Evolutionary conservation across 305 asterid genomes (phyloP).

Genomic region (Fraxinus velutina): DNA sequence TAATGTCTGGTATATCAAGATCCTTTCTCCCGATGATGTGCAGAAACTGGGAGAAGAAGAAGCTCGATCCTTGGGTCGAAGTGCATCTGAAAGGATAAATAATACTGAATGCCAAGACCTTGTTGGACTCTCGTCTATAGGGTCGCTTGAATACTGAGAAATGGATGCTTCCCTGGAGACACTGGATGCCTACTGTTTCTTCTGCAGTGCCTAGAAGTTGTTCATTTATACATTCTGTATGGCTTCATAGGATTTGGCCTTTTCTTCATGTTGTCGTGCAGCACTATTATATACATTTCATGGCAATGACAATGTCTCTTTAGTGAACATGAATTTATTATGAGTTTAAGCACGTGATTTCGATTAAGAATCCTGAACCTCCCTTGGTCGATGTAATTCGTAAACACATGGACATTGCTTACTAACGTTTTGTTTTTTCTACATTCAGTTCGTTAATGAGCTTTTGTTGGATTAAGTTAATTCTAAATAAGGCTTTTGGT

Average conservation of each 20-base stretch:
- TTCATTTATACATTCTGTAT: background rate
- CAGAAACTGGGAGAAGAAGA: conserved; percentile 73
- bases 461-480: background rate
- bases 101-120: conserved; percentile 40
- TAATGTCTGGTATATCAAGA: conserved; percentile 93
- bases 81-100: conserved; percentile 44
- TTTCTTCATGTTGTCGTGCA: background rate
- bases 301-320: background rate
- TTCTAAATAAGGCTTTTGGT: background rate
- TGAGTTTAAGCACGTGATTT: background rate
- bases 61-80: conserved; percentile 46
- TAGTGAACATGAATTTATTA: background rate
- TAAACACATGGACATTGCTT: background rate
- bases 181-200: conserved; percentile 7
- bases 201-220: background rate
- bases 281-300: background rate
- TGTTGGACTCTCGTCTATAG: conserved; percentile 48
- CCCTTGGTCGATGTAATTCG: background rate
- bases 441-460: background rate
- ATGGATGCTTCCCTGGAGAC: conserved; percentile 5
- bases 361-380: background rate
- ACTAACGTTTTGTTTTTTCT: background rate
- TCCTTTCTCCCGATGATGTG: conserved; percentile 87
- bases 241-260: background rate
- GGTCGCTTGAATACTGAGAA: conserved; percentile 50